These are phyloP conservation scores for Stentor roeselii DNA, from an alignment of 73 alveolate genomes.

Conservation along the genomic window DNA sequence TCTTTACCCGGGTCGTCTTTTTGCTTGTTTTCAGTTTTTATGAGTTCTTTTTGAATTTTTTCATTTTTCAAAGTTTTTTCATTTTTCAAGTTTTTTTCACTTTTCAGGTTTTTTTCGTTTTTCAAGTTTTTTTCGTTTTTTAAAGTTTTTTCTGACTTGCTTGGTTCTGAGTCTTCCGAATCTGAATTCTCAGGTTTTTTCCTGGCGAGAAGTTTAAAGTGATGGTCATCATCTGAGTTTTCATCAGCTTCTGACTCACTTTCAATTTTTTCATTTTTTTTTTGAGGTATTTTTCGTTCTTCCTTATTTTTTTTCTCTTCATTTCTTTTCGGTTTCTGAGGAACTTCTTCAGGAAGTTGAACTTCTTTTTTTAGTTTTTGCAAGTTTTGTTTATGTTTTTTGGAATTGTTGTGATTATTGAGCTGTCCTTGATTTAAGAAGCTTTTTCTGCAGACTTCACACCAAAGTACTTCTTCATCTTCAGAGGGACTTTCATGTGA, in stretches of 20 bases:
- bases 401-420: constrained; percentile 65
- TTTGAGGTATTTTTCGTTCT: constrained; percentile 41
- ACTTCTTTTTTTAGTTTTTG: constrained; percentile 35
- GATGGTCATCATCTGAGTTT: constrained; percentile 27
- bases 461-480: constrained; percentile 43
- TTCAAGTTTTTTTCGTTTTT: constrained; percentile 45
- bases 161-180: background rate
- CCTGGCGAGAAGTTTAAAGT: constrained; percentile 11
- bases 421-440: constrained; percentile 76
- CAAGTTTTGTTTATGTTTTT: constrained; percentile 69
- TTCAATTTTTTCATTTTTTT: constrained; percentile 31
- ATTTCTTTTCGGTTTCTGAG: constrained; percentile 30
- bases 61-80: background rate
- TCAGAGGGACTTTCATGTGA: constrained; percentile 40
- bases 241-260: constrained; percentile 22
- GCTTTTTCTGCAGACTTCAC: constrained; percentile 74
- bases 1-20: constrained; percentile 8
- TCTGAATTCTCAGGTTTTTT: constrained; percentile 23
- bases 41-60: background rate
- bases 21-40: constrained; percentile 31
- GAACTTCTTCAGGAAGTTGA: background rate
- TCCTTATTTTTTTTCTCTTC: constrained; percentile 32
- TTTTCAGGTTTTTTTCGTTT: too few species aligned
- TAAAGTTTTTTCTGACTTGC: constrained; percentile 41
- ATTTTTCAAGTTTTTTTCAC: too few species aligned